phyloP scores from a whole-genome alignment of 257 asterid species.

The Cynanchum wilfordii region DNA sequence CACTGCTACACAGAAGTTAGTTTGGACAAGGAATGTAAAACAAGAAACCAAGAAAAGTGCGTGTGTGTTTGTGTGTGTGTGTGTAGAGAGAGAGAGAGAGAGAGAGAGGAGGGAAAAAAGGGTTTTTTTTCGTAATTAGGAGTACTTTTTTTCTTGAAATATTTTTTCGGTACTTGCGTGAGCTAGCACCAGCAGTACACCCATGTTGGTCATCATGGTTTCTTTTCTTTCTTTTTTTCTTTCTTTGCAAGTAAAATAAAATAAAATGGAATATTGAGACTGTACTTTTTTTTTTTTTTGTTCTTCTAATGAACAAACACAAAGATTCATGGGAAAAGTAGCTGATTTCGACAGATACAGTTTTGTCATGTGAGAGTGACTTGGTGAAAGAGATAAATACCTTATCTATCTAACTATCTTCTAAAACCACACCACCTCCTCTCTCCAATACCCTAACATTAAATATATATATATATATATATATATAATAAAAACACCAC shows the following conservation, averaged over 20 bases:
- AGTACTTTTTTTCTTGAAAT: no score
- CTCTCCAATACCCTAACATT: no score
- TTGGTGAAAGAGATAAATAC: neutral
- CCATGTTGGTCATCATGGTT: slow-evolving; percentile 2
- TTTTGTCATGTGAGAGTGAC: slow-evolving; percentile 5
- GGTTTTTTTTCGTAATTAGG: no score
- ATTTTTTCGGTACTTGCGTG: no score
- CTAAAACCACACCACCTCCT: neutral
- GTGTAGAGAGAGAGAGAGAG: no score
- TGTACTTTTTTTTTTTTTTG: neutral
- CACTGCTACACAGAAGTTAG: no score
- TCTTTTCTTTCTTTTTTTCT: neutral
- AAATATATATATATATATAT: neutral
- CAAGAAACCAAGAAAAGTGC: no score
- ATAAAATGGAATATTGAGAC: neutral
- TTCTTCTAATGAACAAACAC: neutral
- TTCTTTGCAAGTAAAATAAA: neutral
- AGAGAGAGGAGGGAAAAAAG: no score
- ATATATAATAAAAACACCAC: no score
- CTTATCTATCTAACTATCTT: neutral
- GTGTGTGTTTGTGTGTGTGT: no score
- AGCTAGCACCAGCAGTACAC: no score
- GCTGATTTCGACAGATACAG: neutral
- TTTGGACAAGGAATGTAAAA: no score
- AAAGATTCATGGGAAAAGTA: neutral